Percentiles rank a stretch among this genome's conserved stretches.
phyloP scores from a whole-genome alignment of 2,329 filamentous ascomycete species.

The Colletotrichum neosansevieriae region DNA sequence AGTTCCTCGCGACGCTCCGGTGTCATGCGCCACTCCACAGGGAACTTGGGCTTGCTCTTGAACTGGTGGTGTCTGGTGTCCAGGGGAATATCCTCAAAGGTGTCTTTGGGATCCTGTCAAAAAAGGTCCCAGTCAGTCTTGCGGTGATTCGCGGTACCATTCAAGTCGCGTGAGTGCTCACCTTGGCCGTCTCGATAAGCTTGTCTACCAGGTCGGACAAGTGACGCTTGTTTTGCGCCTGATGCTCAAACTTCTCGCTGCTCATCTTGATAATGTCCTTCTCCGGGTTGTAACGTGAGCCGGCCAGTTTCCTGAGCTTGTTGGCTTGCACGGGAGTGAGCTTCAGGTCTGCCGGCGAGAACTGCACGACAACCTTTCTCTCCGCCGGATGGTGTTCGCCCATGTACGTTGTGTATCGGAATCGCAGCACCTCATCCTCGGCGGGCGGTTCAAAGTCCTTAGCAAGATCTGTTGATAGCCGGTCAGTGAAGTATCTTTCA shows the following conservation, averaged over 20 bases:
- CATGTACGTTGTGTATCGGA: constrained; percentile 97
- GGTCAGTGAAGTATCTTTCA: constrained; percentile 36
- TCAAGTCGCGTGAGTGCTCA: constrained; percentile 45
- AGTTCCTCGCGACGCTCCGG: constrained; percentile 75
- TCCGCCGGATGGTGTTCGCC: constrained; percentile 92
- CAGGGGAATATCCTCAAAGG: constrained; percentile 88
- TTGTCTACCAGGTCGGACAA: constrained; percentile 81
- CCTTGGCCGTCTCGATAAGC: constrained; percentile 80
- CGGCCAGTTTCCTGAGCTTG: constrained; percentile 90
- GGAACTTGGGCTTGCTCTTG: constrained; percentile 78
- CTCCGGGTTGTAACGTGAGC: constrained; percentile 87
- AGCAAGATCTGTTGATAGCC: constrained; percentile 74
- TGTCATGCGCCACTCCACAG: constrained; percentile 85
- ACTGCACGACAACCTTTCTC: constrained; percentile 94
- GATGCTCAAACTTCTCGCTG: constrained; percentile 87
- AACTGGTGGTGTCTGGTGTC: constrained; percentile 87
- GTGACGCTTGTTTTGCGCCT: constrained; percentile 97
- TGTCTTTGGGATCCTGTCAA: constrained; percentile 76
- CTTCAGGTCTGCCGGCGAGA: constrained; percentile 79
- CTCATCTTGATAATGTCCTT: constrained; percentile 88
- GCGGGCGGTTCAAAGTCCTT: constrained; percentile 83
- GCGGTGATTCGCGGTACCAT: background rate
- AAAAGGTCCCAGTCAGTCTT: constrained; percentile 13
- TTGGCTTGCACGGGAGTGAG: constrained; percentile 75
- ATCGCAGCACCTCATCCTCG: constrained; percentile 79